Evolutionary conservation across 1,284 basidiomycete genomes (phyloP).

Genomic region (Flammula alnicola): DNA sequence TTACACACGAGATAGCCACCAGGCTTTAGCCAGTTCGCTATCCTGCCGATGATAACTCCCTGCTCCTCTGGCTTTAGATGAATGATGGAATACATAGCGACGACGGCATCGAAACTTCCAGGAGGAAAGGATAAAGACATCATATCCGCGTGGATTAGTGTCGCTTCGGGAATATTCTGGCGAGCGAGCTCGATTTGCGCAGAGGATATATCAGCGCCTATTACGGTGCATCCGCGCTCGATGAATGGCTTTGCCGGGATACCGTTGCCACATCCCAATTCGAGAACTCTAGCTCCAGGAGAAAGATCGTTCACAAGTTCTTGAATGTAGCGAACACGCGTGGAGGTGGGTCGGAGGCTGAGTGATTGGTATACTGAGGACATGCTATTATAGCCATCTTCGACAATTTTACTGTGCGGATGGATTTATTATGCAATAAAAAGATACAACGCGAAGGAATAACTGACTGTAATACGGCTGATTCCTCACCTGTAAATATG

Average conservation of each 20-base stretch:
- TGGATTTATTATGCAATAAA: too few relatives aligned
- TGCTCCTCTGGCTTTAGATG: conserved; percentile 6
- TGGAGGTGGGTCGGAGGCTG: background rate
- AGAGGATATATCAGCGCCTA: conserved; percentile 8
- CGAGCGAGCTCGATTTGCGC: conserved; percentile 9
- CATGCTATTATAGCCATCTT: conserved; percentile 1
- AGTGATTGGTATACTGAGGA: conserved; percentile 1
- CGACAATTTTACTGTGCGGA: background rate
- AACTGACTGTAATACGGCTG: too few relatives aligned
- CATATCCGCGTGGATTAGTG: conserved; percentile 8
- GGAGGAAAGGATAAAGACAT: conserved; percentile 1
- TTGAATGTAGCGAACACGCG: conserved; percentile 4
- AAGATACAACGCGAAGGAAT: too few relatives aligned
- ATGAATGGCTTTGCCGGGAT: conserved; percentile 4
- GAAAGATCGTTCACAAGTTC: conserved; percentile 2
- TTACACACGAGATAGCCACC: conserved; percentile 6
- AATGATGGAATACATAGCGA: conserved; percentile 6
- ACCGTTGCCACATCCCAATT: conserved; percentile 11
- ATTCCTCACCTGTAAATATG: too few relatives aligned
- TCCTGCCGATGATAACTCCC: conserved; percentile 1
- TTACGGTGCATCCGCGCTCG: conserved; percentile 5
- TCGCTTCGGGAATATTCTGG: conserved; percentile 4
- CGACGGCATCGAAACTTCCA: conserved; percentile 5
- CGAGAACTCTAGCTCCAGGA: conserved; percentile 3
- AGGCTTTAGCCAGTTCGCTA: conserved; percentile 4